Evolutionary conservation across 306 rosid species (phyloP), one percentile per base, ranked within the genome.

Genomic region (Pyrus bretschneideri): DNA sequence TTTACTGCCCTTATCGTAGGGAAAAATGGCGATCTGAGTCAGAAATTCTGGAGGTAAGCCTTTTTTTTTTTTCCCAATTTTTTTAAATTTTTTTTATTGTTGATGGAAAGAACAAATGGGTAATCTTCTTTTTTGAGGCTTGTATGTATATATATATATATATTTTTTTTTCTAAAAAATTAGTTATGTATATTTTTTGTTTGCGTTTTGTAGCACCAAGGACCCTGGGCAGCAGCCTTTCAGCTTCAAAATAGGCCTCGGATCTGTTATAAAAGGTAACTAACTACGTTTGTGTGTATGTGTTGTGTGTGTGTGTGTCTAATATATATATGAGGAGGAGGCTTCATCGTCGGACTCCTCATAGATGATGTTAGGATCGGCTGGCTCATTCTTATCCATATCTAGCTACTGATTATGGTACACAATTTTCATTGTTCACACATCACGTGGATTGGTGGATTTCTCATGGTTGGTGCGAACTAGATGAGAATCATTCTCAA

Each of bases 221-320:
- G 98, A 94, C 73, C 91, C 97, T 46, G 98, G 96, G 52, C 93
- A 94, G 84, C 35, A 67, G 27, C 97, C 97, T 35, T 94, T 90
- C 78, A 38, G 84, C n/a, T 94, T 94, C 85, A 87, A 89, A 70
- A 90, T 94, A 22, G 98, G 98, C 23, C 91, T 81, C 77, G 97
- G 98, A 29, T 70, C 88, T 81, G 98, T 94, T 54, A 94, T 94
- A 77, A 94, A 94, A 89, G 97, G 94, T 89, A 25, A 66, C 67
- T 59, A 33, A 14, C 22, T 38, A 46, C 25, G 5, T 12, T 9
- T 38, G 9, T 27, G 21, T 35, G 52, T 60, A 4, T 17, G 51
- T 14, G 27, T 9, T 35, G 52, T 60, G 3, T 17, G 51, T 13
- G 27, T 9, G 51, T 58, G n/a, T 29, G 14, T 33, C 33, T 3